Percentiles rank a stretch among this genome's conserved stretches.
These are phyloP conservation scores for Populus davidiana DNA, from an alignment of 345 rosid species.

Conservation along the genomic window DNA sequence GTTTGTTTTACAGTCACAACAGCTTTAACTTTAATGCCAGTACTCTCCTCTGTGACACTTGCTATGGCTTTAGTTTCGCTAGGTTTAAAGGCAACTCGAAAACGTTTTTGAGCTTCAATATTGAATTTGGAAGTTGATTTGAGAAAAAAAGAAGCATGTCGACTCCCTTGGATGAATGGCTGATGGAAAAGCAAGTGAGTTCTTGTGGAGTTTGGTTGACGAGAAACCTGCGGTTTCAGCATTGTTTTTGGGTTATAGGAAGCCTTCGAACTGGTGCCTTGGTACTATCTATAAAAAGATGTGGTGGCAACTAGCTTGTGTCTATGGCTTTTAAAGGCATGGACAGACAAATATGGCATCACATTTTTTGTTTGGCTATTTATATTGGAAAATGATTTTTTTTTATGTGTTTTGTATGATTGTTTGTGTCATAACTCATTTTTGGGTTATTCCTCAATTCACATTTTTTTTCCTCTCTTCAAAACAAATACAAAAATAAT, in stretches of 20 bases:
- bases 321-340: no score
- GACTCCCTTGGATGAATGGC: slow-evolving; percentile 32
- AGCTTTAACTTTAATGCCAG: slow-evolving; percentile 29
- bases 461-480: no score
- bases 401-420: no score
- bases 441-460: no score
- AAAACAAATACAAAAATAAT: no score
- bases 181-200: slow-evolving; percentile 18
- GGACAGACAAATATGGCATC: no score
- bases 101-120: not conserved
- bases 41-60: not conserved
- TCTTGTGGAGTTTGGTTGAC: slow-evolving; percentile 11
- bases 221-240: slow-evolving; percentile 32
- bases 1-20: slow-evolving; percentile 35
- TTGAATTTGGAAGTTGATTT: not conserved
- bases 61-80: slow-evolving; percentile 18
- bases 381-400: no score
- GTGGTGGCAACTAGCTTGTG: no score
- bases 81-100: not conserved
- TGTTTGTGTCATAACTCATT: no score
- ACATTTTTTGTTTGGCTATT: no score
- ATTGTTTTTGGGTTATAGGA: slow-evolving; percentile 1
- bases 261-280: no score
- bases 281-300: no score
- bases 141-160: slow-evolving; percentile 1